These are phyloP conservation scores for Sclerospora graminicola DNA, from an alignment of 352 stramenopile species.

Conservation along the genomic window DNA sequence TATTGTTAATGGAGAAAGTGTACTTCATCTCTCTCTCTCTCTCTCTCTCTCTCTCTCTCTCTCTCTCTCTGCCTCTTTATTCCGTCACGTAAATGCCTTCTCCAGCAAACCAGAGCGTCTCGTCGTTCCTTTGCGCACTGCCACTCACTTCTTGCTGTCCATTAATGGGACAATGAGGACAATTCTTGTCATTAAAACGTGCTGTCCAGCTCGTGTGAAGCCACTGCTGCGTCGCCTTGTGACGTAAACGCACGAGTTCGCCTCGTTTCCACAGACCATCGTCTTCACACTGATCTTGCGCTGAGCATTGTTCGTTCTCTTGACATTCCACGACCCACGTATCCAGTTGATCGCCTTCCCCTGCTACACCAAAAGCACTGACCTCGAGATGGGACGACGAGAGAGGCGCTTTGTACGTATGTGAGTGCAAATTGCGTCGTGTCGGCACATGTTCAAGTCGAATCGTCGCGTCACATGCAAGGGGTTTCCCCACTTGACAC, in stretches of 20 bases:
- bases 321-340: constrained; percentile 72
- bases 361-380: constrained; percentile 70
- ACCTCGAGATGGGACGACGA: constrained; percentile 53
- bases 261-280: constrained; percentile 68
- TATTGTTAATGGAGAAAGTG: constrained; percentile 16
- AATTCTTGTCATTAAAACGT: constrained; percentile 76
- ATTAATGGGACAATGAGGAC: constrained; percentile 73
- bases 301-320: constrained; percentile 64
- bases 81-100: constrained; percentile 77
- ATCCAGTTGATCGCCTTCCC: constrained; percentile 60
- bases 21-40: neutral
- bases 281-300: constrained; percentile 53
- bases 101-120: constrained; percentile 66
- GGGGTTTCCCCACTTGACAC: constrained; percentile 40
- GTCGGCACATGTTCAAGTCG: constrained; percentile 69
- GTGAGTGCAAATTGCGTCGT: constrained; percentile 71
- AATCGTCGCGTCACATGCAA: constrained; percentile 53
- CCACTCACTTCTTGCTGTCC: constrained; percentile 79
- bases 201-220: constrained; percentile 35
- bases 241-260: constrained; percentile 60
- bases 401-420: constrained; percentile 59
- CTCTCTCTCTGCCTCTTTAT: constrained; percentile 8
- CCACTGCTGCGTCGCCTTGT: constrained; percentile 36
- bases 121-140: constrained; percentile 29
- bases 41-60: neutral